These are phyloP conservation scores for Leptosphaerulina australis DNA, from an alignment of 2,329 filamentous ascomycete genomes.

Conservation along the genomic window DNA sequence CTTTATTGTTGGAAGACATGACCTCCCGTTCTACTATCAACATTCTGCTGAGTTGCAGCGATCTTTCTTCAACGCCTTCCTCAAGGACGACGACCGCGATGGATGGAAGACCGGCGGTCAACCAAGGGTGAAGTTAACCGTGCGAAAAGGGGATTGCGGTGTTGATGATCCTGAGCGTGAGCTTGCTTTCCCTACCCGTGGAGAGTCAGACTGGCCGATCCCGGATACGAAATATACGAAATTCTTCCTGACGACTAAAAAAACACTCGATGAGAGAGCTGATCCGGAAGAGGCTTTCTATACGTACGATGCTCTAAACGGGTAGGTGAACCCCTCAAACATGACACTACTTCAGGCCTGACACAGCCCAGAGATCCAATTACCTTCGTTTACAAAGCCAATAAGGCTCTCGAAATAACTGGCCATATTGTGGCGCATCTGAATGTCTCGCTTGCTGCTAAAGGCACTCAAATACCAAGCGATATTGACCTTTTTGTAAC, in stretches of 20 bases:
- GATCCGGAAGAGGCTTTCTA: too few relatives aligned
- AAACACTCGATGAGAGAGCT: background rate
- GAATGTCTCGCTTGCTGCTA: constrained; percentile 58
- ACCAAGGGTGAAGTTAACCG: constrained; percentile 34
- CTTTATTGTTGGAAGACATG: constrained; percentile 1
- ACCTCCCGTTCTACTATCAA: constrained; percentile 6
- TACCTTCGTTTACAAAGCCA: background rate
- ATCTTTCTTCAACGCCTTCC: constrained; percentile 65
- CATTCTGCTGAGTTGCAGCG: constrained; percentile 65
- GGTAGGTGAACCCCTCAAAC: background rate
- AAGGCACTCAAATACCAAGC: constrained; percentile 41
- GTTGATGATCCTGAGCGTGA: constrained; percentile 52
- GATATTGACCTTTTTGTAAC: constrained; percentile 67
- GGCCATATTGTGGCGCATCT: constrained; percentile 67
- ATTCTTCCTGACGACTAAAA: constrained; percentile 56
- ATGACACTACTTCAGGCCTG: background rate
- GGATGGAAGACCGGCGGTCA: constrained; percentile 60
- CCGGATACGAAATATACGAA: constrained; percentile 64
- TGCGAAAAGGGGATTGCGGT: constrained; percentile 65
- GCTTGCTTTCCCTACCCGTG: constrained; percentile 46
- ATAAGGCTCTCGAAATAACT: constrained; percentile 66
- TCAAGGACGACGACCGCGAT: constrained; percentile 62
- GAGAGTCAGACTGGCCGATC: constrained; percentile 67
- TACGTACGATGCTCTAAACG: too few relatives aligned
- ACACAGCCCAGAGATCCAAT: background rate